These are phyloP conservation scores for Melanopsichium pennsylvanicum DNA, from an alignment of 1,284 basidiomycete species.

Conservation along the genomic window DNA sequence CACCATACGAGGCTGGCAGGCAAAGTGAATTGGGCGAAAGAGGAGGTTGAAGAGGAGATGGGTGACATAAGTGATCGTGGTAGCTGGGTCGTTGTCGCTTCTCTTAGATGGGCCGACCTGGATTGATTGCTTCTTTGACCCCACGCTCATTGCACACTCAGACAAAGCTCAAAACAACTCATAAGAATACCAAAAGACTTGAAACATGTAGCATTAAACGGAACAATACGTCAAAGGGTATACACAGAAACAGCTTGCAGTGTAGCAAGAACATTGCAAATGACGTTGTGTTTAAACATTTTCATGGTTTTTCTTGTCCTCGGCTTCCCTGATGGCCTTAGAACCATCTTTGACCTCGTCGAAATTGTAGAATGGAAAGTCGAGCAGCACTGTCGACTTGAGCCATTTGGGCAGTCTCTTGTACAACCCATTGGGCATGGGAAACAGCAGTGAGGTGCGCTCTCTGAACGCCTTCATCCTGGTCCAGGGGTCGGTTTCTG, in stretches of 20 bases:
- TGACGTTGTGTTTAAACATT: conserved; percentile 19
- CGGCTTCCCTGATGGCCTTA: conserved; percentile 46
- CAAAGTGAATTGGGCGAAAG: neutral
- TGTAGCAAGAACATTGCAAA: too few relatives aligned
- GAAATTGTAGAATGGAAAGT: conserved; percentile 66
- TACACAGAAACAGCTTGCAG: neutral
- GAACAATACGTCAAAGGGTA: conserved; percentile 1
- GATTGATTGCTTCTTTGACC: too few relatives aligned
- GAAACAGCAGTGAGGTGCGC: conserved; percentile 75
- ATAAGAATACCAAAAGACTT: too few relatives aligned
- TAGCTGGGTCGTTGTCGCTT: conserved; percentile 57
- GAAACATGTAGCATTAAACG: conserved; percentile 3
- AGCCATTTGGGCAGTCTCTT: conserved; percentile 70
- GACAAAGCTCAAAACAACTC: too few relatives aligned
- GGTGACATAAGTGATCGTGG: conserved; percentile 56
- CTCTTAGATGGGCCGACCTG: conserved; percentile 43
- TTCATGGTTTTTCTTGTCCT: conserved; percentile 44
- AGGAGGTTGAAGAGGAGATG: conserved; percentile 51
- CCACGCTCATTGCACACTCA: too few relatives aligned
- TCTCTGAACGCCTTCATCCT: conserved; percentile 53
- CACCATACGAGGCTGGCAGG: neutral
- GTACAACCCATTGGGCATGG: conserved; percentile 74
- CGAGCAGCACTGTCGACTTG: conserved; percentile 73
- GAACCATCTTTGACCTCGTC: conserved; percentile 56
- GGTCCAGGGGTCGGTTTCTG: conserved; percentile 54